Evolutionary conservation across 78 protist species (phyloP), one percentile per base, ranked within the genome.

Genomic region (Corallochytrium limacisporum): DNA sequence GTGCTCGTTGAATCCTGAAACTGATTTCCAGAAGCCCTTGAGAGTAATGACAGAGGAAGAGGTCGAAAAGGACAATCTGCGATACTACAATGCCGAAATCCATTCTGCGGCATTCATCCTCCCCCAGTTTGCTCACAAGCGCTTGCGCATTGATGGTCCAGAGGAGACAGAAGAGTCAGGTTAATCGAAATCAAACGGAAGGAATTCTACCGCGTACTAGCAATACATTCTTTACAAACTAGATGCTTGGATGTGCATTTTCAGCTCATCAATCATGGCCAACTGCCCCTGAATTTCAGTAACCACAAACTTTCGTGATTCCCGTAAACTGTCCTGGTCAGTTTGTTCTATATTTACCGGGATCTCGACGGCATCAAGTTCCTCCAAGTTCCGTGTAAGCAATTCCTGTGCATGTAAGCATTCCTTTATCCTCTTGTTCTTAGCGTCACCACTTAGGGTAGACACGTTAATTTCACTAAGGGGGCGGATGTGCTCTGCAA

Each of bases 101-200:
- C 97, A 91, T 77, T 42, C 35, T 3, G 86, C 91, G 4, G 60
- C 90, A 1, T 91, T 91, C 57, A 84, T 78, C 9, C 81, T 91
- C 22, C 96, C 96, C 12, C 51, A 66, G 54, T 91, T 91, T 68
- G 96, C 89, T 0, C 60, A 24, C 38, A 12, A 5, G 48, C n/a
- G n/a, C n/a, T n/a, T n/a, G n/a, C n/a, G n/a, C 59, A 44, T 8
- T 24, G 50, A 2, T 44, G 50, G 50, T 24, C 15, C n/a, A 7
- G n/a, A 7, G 50, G n/a, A 10, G n/a, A 8, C 6, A 18, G 50
- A 44, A 7, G 50, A 44, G 50, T 8, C 44, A 10, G n/a, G 3
- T 24, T 18, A 18, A 24, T 18, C 24, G 50, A 24, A 8, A 46
- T 24, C 24, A 24, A 8, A 2, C 50, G 3, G 50, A 24, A 9